Conservation (phyloP, 192 early-diverging fungal species). For the Radiomyces spectabilis region DNA sequence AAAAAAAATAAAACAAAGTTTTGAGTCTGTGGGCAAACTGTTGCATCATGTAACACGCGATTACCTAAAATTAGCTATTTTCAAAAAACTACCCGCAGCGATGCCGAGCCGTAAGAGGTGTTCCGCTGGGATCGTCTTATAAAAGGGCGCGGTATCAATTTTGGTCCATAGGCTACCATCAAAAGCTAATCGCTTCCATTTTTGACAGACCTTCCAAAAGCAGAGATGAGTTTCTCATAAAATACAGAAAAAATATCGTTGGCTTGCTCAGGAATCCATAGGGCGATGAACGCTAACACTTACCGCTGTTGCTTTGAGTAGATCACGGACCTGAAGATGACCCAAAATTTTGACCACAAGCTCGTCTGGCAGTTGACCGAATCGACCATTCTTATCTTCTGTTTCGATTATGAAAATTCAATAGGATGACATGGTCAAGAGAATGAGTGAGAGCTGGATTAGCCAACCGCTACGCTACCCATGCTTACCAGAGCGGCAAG, state of each 20-base stretch:
- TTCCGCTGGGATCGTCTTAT: constrained; percentile 26
- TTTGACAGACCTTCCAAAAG: constrained; percentile 17
- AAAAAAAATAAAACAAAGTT: not conserved
- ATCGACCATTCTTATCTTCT: too few species aligned
- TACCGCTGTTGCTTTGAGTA: constrained; percentile 25
- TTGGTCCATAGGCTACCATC: constrained; percentile 31
- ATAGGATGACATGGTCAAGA: too few species aligned
- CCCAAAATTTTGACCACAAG: constrained; percentile 19
- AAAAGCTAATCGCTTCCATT: constrained; percentile 24
- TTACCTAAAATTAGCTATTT: constrained; percentile 33
- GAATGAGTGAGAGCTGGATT: too few species aligned
- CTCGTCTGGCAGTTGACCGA: constrained; percentile 18
- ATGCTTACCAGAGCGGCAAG: too few species aligned
- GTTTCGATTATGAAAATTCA: too few species aligned
- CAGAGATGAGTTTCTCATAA: not conserved
- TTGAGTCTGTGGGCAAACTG: too few species aligned
- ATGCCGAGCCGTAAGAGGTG: constrained; percentile 20
- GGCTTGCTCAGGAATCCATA: not conserved
- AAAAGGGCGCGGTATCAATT: constrained; percentile 29
- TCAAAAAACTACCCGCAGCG: constrained; percentile 26
- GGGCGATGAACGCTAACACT: not conserved
- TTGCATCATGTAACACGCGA: too few species aligned
- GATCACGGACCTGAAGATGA: constrained; percentile 8
- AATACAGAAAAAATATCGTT: not conserved
- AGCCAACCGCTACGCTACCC: too few species aligned